Evolutionary conservation across 1,284 basidiomycete genomes (phyloP).

Genomic region (Ganoderma lucidum): DNA sequence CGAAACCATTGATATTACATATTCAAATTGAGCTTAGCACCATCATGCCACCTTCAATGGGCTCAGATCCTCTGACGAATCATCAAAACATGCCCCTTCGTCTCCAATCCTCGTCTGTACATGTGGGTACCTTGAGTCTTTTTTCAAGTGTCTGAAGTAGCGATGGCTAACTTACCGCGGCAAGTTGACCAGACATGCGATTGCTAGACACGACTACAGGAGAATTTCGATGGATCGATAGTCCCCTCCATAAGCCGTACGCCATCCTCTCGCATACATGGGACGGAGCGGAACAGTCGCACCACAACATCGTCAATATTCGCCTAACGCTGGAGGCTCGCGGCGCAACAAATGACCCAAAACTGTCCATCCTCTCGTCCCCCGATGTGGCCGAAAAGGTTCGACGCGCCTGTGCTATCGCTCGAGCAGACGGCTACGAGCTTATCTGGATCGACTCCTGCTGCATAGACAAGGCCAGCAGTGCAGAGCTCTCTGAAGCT

Average conservation of each 20-base stretch:
- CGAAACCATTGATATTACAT: background rate
- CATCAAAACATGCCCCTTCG: background rate
- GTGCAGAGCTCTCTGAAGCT: slow-evolving; percentile 18
- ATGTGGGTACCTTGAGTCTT: background rate
- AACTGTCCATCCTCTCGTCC: background rate
- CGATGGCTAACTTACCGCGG: background rate
- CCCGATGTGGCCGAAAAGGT: slow-evolving; percentile 13
- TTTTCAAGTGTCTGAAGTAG: background rate
- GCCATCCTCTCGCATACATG: slow-evolving; percentile 13
- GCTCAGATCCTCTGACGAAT: background rate
- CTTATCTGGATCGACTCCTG: slow-evolving; percentile 20
- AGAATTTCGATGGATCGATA: slow-evolving; percentile 1
- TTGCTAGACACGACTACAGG: slow-evolving; percentile 10
- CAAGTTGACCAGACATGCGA: slow-evolving; percentile 4
- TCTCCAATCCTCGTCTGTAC: background rate
- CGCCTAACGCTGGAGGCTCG: background rate
- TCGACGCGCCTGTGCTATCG: background rate
- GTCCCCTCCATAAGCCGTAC: slow-evolving; percentile 3
- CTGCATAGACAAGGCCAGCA: slow-evolving; percentile 20
- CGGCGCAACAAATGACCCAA: background rate
- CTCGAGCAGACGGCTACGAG: slow-evolving; percentile 3
- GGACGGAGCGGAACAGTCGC: slow-evolving; percentile 10
- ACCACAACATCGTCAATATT: slow-evolving; percentile 1
- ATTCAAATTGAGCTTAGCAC: background rate
- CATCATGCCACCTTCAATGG: background rate